These are phyloP conservation scores for Naganishia antarctica DNA, from an alignment of 768 basidiomycete species.

Conservation along the genomic window DNA sequence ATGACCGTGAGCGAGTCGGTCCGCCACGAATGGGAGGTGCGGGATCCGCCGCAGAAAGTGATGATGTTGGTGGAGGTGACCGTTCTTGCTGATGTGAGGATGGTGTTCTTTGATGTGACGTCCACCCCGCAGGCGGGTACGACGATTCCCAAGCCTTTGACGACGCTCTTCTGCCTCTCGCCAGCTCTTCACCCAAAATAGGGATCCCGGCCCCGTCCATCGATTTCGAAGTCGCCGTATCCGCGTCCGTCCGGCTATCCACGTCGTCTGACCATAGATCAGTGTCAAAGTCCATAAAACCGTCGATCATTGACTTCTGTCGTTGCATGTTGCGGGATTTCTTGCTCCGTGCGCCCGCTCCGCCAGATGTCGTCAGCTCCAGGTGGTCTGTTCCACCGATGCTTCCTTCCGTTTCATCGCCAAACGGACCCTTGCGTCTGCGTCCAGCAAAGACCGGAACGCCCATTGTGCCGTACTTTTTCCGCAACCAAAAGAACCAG, in stretches of 20 bases:
- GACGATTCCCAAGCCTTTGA: slow-evolving; percentile 23
- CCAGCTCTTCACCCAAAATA: not conserved
- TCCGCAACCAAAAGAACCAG: slow-evolving; percentile 48
- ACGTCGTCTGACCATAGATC: slow-evolving; percentile 39
- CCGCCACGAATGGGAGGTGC: too few relatives aligned
- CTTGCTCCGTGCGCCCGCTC: slow-evolving; percentile 26
- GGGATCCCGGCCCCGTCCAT: slow-evolving; percentile 1
- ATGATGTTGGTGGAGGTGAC: not conserved
- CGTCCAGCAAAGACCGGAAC: slow-evolving; percentile 24
- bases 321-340: slow-evolving; percentile 40
- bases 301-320: slow-evolving; percentile 48
- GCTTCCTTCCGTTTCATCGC: slow-evolving; percentile 1
- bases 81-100: not conserved
- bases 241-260: not conserved
- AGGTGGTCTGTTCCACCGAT: slow-evolving; percentile 8
- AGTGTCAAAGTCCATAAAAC: slow-evolving; percentile 41
- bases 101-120: slow-evolving; percentile 7
- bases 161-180: slow-evolving; percentile 4
- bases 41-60: not conserved
- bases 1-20: not conserved
- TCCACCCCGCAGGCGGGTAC: slow-evolving; percentile 22
- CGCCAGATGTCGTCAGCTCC: not conserved
- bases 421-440: slow-evolving; percentile 6
- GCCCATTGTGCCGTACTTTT: slow-evolving; percentile 39
- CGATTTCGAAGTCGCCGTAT: slow-evolving; percentile 4